Percentiles rank a stretch among this genome's conserved stretches.
Conservation (phyloP, 345 rosid genomes). For the Citrus inodora region DNA sequence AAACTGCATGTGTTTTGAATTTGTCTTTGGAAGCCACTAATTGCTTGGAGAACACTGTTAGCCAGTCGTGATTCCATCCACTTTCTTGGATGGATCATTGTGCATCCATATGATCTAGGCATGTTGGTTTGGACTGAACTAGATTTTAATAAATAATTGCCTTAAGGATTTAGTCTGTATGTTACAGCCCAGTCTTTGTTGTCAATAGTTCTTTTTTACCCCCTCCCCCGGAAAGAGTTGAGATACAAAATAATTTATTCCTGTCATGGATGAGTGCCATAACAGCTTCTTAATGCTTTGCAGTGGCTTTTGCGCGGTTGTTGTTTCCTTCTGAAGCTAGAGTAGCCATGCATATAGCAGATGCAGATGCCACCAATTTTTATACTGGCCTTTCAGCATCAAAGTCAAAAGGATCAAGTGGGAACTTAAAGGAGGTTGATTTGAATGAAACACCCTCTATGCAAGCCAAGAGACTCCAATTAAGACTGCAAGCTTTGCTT, state of each 20-base stretch:
- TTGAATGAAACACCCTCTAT: slow-evolving; percentile 29
- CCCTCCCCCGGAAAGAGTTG: not conserved
- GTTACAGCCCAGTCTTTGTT: not conserved
- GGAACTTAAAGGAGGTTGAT: slow-evolving; percentile 23
- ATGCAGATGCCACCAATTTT: slow-evolving; percentile 26
- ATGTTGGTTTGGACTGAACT: not conserved
- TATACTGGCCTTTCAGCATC: slow-evolving; percentile 1
- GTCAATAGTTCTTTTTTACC: no score
- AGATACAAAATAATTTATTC: not conserved
- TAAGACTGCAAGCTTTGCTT: slow-evolving; percentile 29
- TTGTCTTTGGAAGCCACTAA: not conserved
- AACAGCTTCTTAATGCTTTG: not conserved
- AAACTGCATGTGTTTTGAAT: not conserved
- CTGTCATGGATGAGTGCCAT: not conserved
- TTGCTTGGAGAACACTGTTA: not conserved
- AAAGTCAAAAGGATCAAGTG: slow-evolving; percentile 21
- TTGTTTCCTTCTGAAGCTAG: slow-evolving; percentile 45
- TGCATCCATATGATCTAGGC: not conserved
- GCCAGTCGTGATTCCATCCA: not conserved
- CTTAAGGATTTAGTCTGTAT: not conserved
- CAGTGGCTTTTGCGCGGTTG: slow-evolving; percentile 44
- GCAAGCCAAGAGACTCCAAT: slow-evolving; percentile 18
- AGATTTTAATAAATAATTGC: not conserved
- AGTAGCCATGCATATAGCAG: slow-evolving; percentile 44
- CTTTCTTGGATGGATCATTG: not conserved